Conservation (phyloP, 148 eudicot genomes). For the Nepenthes mirabilis region DNA sequence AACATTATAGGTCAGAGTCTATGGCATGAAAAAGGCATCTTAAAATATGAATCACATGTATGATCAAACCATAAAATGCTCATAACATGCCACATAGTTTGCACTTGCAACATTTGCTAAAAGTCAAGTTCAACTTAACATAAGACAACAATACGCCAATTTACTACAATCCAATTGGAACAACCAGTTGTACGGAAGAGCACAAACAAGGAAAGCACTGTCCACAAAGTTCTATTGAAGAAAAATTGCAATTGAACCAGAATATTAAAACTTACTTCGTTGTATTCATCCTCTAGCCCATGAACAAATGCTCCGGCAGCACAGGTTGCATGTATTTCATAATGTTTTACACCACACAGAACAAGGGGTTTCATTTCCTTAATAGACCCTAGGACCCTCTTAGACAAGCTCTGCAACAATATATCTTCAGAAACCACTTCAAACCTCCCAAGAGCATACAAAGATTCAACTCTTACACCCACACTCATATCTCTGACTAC, state of each 20-base stretch:
- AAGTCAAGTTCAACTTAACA: too few relatives aligned
- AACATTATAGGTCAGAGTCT: constrained; percentile 8
- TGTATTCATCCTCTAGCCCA: constrained; percentile 90
- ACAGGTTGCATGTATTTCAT: constrained; percentile 29
- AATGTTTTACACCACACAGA: constrained; percentile 20
- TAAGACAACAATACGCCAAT: too few relatives aligned
- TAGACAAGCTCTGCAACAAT: constrained; percentile 59
- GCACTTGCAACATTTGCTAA: too few relatives aligned
- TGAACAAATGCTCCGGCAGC: constrained; percentile 80
- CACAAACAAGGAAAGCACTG: not conserved
- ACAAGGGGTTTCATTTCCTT: constrained; percentile 29
- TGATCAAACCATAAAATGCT: not conserved
- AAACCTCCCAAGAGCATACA: constrained; percentile 58
- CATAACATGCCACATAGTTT: too few relatives aligned
- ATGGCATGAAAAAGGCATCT: not conserved
- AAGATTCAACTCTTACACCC: constrained; percentile 61
- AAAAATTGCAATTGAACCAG: constrained; percentile 1
- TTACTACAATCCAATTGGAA: too few relatives aligned
- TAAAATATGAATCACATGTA: not conserved
- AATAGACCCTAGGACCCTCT: constrained; percentile 30
- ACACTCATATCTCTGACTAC: constrained; percentile 84
- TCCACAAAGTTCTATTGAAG: not conserved
- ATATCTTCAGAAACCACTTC: constrained; percentile 49
- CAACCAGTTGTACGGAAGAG: not conserved
- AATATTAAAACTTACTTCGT: constrained; percentile 35